Evolutionary conservation across 176 grass and related monocot genomes (phyloP).

Genomic region (Dactylis glomerata): DNA sequence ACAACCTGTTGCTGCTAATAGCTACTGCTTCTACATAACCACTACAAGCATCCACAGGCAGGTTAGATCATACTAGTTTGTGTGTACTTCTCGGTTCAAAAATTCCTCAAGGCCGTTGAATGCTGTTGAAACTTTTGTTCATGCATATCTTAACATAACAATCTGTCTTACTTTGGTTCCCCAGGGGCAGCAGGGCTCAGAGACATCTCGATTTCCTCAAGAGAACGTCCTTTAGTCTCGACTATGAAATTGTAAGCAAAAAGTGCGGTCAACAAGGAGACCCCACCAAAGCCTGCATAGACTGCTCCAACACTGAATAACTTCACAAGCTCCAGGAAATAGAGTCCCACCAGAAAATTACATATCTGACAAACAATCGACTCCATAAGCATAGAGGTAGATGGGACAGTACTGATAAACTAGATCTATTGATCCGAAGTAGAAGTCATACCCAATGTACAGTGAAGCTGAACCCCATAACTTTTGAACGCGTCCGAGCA

Average conservation of each 20-base stretch:
- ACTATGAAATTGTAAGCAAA: slow-evolving; percentile 85
- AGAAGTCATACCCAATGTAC: slow-evolving; percentile 59
- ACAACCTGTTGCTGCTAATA: not conserved
- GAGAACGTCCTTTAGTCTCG: slow-evolving; percentile 92
- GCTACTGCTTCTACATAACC: not conserved
- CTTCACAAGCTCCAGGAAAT: slow-evolving; percentile 90
- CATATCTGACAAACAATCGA: slow-evolving; percentile 58
- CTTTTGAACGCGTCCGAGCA: slow-evolving; percentile 73
- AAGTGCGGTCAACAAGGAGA: slow-evolving; percentile 70
- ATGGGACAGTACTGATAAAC: not conserved
- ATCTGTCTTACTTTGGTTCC: slow-evolving; percentile 32
- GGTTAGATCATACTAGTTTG: not conserved
- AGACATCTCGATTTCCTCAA: slow-evolving; percentile 95
- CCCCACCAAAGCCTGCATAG: slow-evolving; percentile 71
- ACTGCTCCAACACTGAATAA: slow-evolving; percentile 83
- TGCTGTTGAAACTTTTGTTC: not conserved
- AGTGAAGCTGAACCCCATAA: slow-evolving; percentile 97
- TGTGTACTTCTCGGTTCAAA: not conserved
- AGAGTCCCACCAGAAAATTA: slow-evolving; percentile 90
- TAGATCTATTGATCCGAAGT: not conserved
- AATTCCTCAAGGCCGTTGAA: slow-evolving; percentile 3
- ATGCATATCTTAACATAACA: not conserved
- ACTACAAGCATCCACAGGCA: not conserved
- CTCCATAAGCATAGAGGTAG: slow-evolving; percentile 9
- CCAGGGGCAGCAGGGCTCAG: slow-evolving; percentile 29